Evolutionary conservation across 306 rosid species (phyloP), one percentile per base, ranked within the genome.

Genomic region (Quercus suber): DNA sequence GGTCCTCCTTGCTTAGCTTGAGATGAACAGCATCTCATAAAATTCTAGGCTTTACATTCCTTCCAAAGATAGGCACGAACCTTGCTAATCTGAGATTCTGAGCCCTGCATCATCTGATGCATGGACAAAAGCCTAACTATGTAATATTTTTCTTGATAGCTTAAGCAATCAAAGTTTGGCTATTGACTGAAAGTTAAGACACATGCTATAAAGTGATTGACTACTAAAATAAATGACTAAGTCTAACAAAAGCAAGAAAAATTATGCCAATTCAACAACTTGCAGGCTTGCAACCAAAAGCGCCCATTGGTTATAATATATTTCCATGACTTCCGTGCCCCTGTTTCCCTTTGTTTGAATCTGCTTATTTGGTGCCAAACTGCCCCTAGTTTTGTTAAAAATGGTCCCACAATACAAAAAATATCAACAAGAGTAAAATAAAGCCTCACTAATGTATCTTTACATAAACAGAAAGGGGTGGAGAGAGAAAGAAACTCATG

Each of bases 331-430:
- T 68, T 19, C 4, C 20, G 69, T 73, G 35, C 49, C 69, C 73
- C 31, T 59, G 58, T 35, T 70, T 73, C 11, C 15, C 63, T 82
- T 69, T 73, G 53, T 56, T 15, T 70, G 56, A 67, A 55, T 13
- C 73, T 64, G 49, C 63, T 21, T 33, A 21, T 45, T 59, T 61
- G 71, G 2, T 23, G 60, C 19, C 76, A 69, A 6, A 35, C 87
- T 52, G 90, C 96, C 93, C 96, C 83, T 84, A 55, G 90, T 89
- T 88, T 89, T 82, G 58, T 35, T 20, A 27, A 64, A 60, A 55
- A 49, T 63, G 4, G 45, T 25, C 37, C 25, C 64, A 13, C 28
- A 63, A 14, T 25, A 21, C 61, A 28, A 25, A 27, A 69, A 9
- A 51, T 5, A 43, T 68, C 9, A 12, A 77, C 5, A 9, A 30